Percentiles rank a stretch among this genome's conserved stretches.
Evolutionary conservation across 805 yeast species (phyloP).

Genomic region (Candida nonsorbophila): DNA sequence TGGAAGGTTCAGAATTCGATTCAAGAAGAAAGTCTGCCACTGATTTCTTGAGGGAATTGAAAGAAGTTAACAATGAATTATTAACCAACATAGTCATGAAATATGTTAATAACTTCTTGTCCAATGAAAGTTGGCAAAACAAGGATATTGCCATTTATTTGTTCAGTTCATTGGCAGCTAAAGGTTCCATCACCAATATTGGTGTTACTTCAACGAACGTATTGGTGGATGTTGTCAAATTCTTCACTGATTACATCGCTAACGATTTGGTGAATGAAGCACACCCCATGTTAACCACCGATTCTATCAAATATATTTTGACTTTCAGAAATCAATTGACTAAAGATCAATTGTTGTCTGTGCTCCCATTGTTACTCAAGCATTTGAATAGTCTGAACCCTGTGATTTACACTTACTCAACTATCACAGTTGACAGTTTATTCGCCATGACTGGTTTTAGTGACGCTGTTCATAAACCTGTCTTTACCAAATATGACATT

Average conservation of each 20-base stretch:
- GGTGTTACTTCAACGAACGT: slow-evolving; percentile 87
- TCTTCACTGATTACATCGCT: slow-evolving; percentile 77
- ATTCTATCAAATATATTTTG: slow-evolving; percentile 87
- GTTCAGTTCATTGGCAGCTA: slow-evolving; percentile 85
- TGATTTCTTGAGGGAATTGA: slow-evolving; percentile 82
- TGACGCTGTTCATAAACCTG: slow-evolving; percentile 46
- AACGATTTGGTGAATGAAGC: slow-evolving; percentile 63
- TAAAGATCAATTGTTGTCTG: slow-evolving; percentile 72
- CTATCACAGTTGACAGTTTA: slow-evolving; percentile 87
- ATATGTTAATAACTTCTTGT: slow-evolving; percentile 65
- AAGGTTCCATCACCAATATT: slow-evolving; percentile 78
- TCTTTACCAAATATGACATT: slow-evolving; percentile 73
- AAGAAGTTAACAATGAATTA: slow-evolving; percentile 66
- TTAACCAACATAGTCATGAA: slow-evolving; percentile 71
- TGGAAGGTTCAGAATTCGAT: slow-evolving; percentile 93
- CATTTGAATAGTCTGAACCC: slow-evolving; percentile 58
- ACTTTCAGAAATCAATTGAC: slow-evolving; percentile 90
- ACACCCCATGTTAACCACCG: slow-evolving; percentile 80
- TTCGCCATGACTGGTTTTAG: slow-evolving; percentile 63
- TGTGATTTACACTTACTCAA: slow-evolving; percentile 89
- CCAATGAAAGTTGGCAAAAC: slow-evolving; percentile 63
- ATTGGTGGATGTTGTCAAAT: slow-evolving; percentile 78
- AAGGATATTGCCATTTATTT: slow-evolving; percentile 85
- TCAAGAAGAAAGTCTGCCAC: slow-evolving; percentile 91
- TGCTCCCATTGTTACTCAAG: slow-evolving; percentile 71